Conservation (phyloP, 441 rosid genomes). For the Gossypium davidsonii region DNA sequence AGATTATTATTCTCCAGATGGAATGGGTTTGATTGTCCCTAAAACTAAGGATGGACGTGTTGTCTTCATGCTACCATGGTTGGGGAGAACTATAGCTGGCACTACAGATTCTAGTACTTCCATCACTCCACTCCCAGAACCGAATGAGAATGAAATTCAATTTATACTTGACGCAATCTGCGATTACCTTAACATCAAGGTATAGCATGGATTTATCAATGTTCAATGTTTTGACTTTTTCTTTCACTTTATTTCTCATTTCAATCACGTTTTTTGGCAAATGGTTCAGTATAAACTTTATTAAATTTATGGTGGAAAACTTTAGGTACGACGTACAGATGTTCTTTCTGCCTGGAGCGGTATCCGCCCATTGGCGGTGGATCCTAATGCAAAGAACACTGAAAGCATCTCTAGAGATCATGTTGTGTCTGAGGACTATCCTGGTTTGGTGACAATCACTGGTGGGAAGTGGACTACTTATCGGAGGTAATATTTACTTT, state of each 20-base stretch:
- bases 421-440: constrained; percentile 72
- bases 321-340: constrained; percentile 84
- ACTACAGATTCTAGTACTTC: constrained; percentile 86
- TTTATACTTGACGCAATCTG: constrained; percentile 91
- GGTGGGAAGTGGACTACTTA: constrained; percentile 99
- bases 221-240: not conserved
- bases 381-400: constrained; percentile 82
- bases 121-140: constrained; percentile 84
- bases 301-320: constrained; percentile 18
- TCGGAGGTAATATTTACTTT: constrained; percentile 50
- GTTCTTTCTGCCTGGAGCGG: constrained; percentile 99
- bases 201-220: constrained; percentile 16
- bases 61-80: constrained; percentile 93
- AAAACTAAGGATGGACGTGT: constrained; percentile 97
- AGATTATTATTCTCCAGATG: constrained; percentile 95
- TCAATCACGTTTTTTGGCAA: not conserved
- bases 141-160: constrained; percentile 93
- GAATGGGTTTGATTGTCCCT: constrained; percentile 98
- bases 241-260: not conserved
- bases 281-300: not conserved
- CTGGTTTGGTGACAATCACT: constrained; percentile 90
- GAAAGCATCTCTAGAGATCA: constrained; percentile 96
- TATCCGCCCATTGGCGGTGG: constrained; percentile 80
- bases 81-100: constrained; percentile 94
- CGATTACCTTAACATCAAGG: constrained; percentile 84